Percentiles rank a stretch among this genome's conserved stretches.
Conservation (phyloP, 768 basidiomycete genomes). For the Thelephora ganbajun region DNA sequence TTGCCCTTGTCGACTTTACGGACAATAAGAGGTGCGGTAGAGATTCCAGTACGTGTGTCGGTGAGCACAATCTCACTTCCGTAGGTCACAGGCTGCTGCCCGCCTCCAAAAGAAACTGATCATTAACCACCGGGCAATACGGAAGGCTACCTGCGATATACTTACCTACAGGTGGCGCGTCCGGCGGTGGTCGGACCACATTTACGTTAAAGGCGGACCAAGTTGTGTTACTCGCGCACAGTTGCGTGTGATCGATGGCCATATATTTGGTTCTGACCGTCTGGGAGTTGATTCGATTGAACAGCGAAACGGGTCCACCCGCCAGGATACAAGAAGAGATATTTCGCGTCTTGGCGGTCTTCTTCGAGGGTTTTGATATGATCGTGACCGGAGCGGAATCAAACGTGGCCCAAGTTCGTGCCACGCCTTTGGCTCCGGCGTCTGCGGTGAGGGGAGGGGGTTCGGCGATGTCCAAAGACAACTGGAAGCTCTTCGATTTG, state of each 20-base stretch:
- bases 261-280: conserved; percentile 96
- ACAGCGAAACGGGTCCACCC: conserved; percentile 81
- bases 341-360: conserved; percentile 90
- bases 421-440: conserved; percentile 27
- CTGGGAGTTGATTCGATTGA: conserved; percentile 94
- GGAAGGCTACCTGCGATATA: conserved; percentile 30
- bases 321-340: conserved; percentile 83
- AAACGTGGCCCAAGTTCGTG: conserved; percentile 82
- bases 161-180: conserved; percentile 51
- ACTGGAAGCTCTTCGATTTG: conserved; percentile 81
- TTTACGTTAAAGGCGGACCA: conserved; percentile 96
- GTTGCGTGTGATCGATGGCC: conserved; percentile 73
- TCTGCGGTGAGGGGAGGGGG: conserved; percentile 38
- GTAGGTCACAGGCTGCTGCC: conserved; percentile 80
- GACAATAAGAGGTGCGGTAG: conserved; percentile 75
- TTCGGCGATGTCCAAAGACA: conserved; percentile 76
- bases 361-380: conserved; percentile 95
- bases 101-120: conserved; percentile 13
- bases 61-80: conserved; percentile 80
- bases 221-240: conserved; percentile 79
- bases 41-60: conserved; percentile 74
- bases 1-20: conserved; percentile 88
- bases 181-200: conserved; percentile 64
- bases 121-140: neutral
- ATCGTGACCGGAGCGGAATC: conserved; percentile 87